Base-by-base conservation (phyloP, 495 filamentous ascomycete genomes). In the Delitschia confertaspora region DNA sequence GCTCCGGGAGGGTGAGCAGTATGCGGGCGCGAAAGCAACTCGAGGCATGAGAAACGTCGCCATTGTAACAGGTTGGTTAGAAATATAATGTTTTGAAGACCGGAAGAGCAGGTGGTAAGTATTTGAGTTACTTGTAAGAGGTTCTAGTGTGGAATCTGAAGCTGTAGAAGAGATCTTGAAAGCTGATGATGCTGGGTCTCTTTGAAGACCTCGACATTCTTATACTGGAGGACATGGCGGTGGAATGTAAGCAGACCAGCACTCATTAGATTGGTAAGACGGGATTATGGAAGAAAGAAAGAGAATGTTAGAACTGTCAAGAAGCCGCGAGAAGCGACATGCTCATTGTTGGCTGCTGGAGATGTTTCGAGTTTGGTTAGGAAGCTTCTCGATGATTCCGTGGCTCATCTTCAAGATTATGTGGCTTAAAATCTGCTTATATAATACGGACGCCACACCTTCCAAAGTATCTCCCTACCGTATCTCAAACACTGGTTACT, bases 21-120 rank as follows among this genome's bases (percentile, higher is more conserved):
- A 14, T 5, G 22, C 40, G 24, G 47, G 47, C 11, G 42, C 36
- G 36, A 42, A 42, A n/a, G 30, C 42, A 17, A 52, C 45, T 23
- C 49, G 49, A 1, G 49, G 49, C 6, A 39, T 52, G 33, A 52
- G 36, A 42, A 52, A 42, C 31, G 47, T 46, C 19, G 49, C 49
- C 49, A 52, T 52, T 46, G 49, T n/a, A n/a, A n/a, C n/a, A n/a
- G n/a, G 9, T 22, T 8, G 9, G 29, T 41, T 35, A 42, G 33
- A 45, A 27, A 23, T 24, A 13, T 2, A 17, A 31, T 29, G 26
- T 39, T n/a, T 34, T 29, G 26, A 36, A 18, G n/a, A 20, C 38
- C 9, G n/a, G 11, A 52, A 33, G 20, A 42, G 21, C 19, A 46
- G n/a, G n/a, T 52, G 2, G 19, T 19, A 29, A 19, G 13, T 20